Base-by-base conservation (phyloP, 1,139 yeast genomes). In the Candida freyschussii region DNA sequence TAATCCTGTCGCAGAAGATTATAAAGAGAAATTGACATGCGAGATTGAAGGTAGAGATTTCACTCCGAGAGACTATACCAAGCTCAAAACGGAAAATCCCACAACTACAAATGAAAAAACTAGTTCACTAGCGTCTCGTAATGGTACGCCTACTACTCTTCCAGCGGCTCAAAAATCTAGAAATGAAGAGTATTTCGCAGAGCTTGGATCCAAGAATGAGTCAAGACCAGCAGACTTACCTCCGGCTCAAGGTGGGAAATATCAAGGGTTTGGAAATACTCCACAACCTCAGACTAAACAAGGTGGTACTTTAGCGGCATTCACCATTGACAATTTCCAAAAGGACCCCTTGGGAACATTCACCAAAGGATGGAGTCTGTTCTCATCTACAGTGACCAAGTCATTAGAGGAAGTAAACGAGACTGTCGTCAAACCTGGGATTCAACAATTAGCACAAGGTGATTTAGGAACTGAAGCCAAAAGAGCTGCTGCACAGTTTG, bases 241-340 rank as follows among this genome's bases (percentile, higher is more conserved):
- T 5, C 97, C 97, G 17, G 83, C 93, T 7, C 89, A 89, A 62
- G 97, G 97, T 39, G 97, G 97, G 29, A 83, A 79, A 57, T 89
- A 78, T 56, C 79, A 75, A 42, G 97, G 97, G 1, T 89, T 89
- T 62, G 97, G 97, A 24, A 83, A 78, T 52, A 72, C 86, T 0
- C 86, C 93, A 10, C 41, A 29, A 39, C 57, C 42, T 23, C 45
- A 38, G 23, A 37, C 19, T 29, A 42, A 20, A 38, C 50, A 30
- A 27, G 45, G 55, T 15, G 65, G 71, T 2, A 64, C 77, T 5
- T 60, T 77, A 15, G 57, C 78, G 12, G 67, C 75, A 2, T 69
- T 86, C 45, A 75, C 84, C 8, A 55, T 86, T 13, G 93, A 86
- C 45, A 81, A 78, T 37, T 66, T 89, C 39, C 96, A 86, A 54